Base-by-base conservation (phyloP, 176 grass and related monocot species). In the Metroxylon sagu region DNA sequence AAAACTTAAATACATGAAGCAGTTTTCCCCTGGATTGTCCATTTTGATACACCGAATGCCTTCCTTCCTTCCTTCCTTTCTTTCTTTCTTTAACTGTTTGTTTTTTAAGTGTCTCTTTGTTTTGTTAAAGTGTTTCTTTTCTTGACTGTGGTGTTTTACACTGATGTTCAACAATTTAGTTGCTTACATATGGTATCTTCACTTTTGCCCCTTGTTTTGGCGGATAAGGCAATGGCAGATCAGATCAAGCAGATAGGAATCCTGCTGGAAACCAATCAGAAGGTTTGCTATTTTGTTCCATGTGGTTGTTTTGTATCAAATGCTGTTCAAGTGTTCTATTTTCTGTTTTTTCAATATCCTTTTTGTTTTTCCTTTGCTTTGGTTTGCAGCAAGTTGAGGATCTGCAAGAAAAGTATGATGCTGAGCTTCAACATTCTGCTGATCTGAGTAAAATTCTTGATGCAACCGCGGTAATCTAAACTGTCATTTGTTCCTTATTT, bases 171-270 rank as follows among this genome's bases (percentile, higher is more conserved):
- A 23, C 21, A 23, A 23, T 23, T 23, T 23, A 23, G 21, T 23
- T 23, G 21, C 21, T 23, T 23, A 23, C 21, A 23, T 23, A 23
- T 23, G 0, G 21, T 23, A 23, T 23, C 21, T 23, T 23, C 21
- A 23, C 21, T 29, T 49, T 66, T 66, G 10, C 53, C 28, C 16
- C 23, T 14, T 88, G 30, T 23, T 23, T 23, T 23, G 21, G 21
- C 21, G 0, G 21, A 23, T 23, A 77, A 97, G 93, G 81, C 73
- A 19, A 97, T 97, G 93, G 57, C 76, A 25, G 87, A 92, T 57
- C 87, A 97, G 56, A 88, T 97, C 50, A 81, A 97, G 64, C 84
- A 81, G 66, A 88, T 90, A 87, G 72, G 61, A 29, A 26, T 67
- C 69, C 72, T 69, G 3, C 62, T 83, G 50, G 87, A 92, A 80